These are phyloP conservation scores for Arctium lappa DNA, from an alignment of 129 eudicot genomes.

Conservation along the genomic window DNA sequence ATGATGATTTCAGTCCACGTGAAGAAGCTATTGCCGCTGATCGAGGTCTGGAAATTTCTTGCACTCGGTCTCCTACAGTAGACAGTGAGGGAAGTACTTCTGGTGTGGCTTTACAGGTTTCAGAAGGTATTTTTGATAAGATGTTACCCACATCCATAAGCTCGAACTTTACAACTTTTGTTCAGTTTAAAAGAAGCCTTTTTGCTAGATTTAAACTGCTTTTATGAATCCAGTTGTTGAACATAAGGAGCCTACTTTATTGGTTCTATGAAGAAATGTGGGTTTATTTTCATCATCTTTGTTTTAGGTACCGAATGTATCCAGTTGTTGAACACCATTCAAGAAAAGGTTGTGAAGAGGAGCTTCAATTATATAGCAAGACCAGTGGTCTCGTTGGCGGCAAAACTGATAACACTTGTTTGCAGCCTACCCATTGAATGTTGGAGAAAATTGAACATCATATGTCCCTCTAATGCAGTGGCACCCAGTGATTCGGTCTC, in stretches of 20 bases:
- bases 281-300: neutral
- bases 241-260: conserved; percentile 34
- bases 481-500: conserved; percentile 28
- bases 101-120: conserved; percentile 16
- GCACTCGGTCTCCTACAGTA: conserved; percentile 15
- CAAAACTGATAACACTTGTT: conserved; percentile 37
- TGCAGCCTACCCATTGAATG: conserved; percentile 35
- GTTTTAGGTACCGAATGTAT: conserved; percentile 35
- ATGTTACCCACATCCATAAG: neutral
- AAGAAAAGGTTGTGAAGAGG: conserved; percentile 53
- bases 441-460: conserved; percentile 37
- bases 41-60: conserved; percentile 25
- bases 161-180: neutral
- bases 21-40: conserved; percentile 22
- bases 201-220: neutral
- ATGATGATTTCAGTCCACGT: conserved; percentile 40
- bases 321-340: conserved; percentile 38
- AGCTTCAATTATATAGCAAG: conserved; percentile 48
- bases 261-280: conserved; percentile 46
- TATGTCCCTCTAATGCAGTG: conserved; percentile 39
- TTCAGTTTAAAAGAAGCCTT: neutral
- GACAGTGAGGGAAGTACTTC: conserved; percentile 18
- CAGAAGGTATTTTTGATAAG: conserved; percentile 38
- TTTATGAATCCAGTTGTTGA: neutral
- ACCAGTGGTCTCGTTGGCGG: conserved; percentile 35